Base-by-base conservation (phyloP, 1,284 basidiomycete species). In the Dichomitus squalens region DNA sequence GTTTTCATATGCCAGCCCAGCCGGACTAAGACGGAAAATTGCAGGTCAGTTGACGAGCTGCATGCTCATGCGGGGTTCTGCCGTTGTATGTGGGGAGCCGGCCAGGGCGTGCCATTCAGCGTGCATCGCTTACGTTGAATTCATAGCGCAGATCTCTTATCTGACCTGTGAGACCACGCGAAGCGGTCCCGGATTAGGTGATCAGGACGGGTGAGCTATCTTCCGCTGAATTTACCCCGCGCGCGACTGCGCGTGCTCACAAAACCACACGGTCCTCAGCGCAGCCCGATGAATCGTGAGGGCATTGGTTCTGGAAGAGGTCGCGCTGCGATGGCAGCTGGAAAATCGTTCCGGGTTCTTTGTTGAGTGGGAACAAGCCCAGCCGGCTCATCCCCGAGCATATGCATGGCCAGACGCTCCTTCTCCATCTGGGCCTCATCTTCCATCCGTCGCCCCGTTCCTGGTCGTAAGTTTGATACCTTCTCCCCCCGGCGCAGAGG, bases 321-420 rank as follows among this genome's bases (percentile, higher is more conserved):
- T n/a, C 25, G 41, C 25, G 14, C 25, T 44, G n/a, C n/a, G n/a
- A n/a, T n/a, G n/a, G n/a, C n/a, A n/a, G 41, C 23, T 44, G 41
- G 27, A 27, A 44, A 44, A 44, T 27, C 25, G 25, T n/a, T 27
- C 41, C 41, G 41, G 29, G 2, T 29, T 46, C 31, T 14, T 20
- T 36, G n/a, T 31, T 43, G 8, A 9, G 31, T 41, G 14, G 25
- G 21, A 21, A 44, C 41, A 44, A 29, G n/a, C 29, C 14, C 23
- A 21, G 40, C 50, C 51, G 31, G 41, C 9, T 33, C 40, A 44
- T 52, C 53, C 33, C 53, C 39, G 47, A 25, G 35, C 53, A 43
- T 33, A 47, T 55, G 53, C 53, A 43, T 12, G 31, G n/a, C 43
- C 40, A 29, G 23, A 48, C 51, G 51, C 41, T 35, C 31, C 40